These are phyloP conservation scores for Saposhnikovia divaricata DNA, from an alignment of 129 eudicot genomes.

Conservation along the genomic window DNA sequence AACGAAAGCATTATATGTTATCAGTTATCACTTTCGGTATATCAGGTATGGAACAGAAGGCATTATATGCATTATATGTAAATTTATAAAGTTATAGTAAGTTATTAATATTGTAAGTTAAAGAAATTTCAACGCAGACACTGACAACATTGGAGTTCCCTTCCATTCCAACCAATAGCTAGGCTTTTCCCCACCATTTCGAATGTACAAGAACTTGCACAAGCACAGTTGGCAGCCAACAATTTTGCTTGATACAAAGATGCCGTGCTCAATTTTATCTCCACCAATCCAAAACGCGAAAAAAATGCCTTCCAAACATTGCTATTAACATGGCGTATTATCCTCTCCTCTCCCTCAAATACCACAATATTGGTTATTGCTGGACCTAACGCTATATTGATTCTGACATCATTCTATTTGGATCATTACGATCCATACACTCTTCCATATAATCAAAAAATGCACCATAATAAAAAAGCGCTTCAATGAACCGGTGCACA, in stretches of 20 bases:
- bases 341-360: slow-evolving; percentile 6
- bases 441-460: not conserved
- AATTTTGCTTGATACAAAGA: not conserved
- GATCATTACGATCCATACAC: slow-evolving; percentile 2
- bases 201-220: not conserved
- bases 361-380: not conserved
- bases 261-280: not conserved
- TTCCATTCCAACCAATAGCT: slow-evolving; percentile 2
- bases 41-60: not conserved
- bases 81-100: not conserved
- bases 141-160: not conserved
- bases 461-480: not conserved
- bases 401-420: slow-evolving; percentile 6
- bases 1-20: not conserved
- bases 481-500: slow-evolving; percentile 5
- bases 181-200: not conserved
- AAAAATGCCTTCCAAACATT: not conserved
- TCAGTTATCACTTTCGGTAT: not conserved
- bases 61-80: no score
- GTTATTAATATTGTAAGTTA: not conserved
- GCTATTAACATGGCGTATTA: not conserved
- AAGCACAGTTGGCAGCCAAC: not conserved
- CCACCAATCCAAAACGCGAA: not conserved
- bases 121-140: not conserved
- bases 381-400: not conserved